A percentile compares a stretch with the other conserved stretches of the same genome.
These are phyloP conservation scores for Colletotrichum orchidophilum DNA, from an alignment of 2,329 filamentous ascomycete genomes.

Conservation along the genomic window DNA sequence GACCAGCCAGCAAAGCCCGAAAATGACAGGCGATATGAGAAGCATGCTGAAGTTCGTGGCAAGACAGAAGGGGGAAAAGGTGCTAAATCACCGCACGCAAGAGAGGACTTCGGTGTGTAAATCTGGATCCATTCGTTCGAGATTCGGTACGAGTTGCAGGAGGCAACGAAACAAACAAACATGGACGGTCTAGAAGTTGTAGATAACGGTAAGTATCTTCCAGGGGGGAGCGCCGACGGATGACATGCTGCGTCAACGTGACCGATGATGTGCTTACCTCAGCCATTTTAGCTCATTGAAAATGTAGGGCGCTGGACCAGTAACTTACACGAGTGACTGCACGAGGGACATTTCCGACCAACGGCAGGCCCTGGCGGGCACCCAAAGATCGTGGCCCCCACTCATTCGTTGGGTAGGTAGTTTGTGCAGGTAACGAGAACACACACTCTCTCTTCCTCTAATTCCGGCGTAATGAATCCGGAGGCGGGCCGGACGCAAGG, in stretches of 20 bases:
- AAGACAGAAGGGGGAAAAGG: not conserved
- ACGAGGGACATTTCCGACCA: slow-evolving; percentile 13
- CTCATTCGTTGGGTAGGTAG: not conserved
- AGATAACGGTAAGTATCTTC: not conserved
- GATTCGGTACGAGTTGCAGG: not conserved
- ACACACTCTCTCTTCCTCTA: not conserved
- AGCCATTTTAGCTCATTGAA: not conserved
- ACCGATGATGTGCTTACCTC: not conserved
- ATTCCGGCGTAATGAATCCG: not conserved
- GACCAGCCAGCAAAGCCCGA: not conserved
- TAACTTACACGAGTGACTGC: not conserved
- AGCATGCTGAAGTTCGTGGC: not conserved
- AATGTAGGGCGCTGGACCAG: not conserved
- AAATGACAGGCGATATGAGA: not conserved
- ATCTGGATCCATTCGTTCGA: not conserved
- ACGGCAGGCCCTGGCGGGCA: not conserved
- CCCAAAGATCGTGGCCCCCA: not conserved
- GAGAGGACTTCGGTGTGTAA: not conserved
- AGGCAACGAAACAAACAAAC: not conserved
- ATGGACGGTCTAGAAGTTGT: not conserved
- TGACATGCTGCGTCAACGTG: not conserved
- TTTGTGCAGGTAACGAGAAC: not conserved
- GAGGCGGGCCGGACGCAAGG: not conserved
- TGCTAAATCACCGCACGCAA: not conserved
- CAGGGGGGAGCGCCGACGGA: not conserved